phyloP scores from a whole-genome alignment of 2,329 filamentous ascomycete species.

The Fusarium verticillioides region DNA sequence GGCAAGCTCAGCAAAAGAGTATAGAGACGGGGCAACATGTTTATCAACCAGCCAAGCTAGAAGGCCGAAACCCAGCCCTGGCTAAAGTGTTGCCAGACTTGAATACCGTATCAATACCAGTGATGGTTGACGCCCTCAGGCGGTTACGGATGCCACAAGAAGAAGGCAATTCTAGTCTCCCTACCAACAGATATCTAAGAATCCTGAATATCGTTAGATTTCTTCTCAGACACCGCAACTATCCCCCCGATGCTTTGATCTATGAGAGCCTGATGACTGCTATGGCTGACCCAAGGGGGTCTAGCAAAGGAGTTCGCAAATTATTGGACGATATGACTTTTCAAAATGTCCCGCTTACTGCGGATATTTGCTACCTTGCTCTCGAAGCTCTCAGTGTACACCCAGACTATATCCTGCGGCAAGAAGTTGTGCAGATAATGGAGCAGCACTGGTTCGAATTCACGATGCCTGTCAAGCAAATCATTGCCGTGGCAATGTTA shows the following conservation, averaged over 20 bases:
- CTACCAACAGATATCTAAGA: constrained; percentile 44
- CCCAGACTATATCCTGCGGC: constrained; percentile 82
- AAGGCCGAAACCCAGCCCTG: constrained; percentile 16
- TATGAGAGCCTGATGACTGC: constrained; percentile 82
- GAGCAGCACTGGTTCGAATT: constrained; percentile 70
- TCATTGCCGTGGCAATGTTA: constrained; percentile 77
- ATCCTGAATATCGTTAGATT: constrained; percentile 62
- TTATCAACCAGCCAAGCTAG: not conserved
- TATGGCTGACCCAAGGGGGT: constrained; percentile 75
- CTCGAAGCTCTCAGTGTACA: constrained; percentile 82
- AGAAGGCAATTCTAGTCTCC: constrained; percentile 27
- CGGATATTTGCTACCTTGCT: constrained; percentile 75
- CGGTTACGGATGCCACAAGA: constrained; percentile 40
- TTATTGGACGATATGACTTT: constrained; percentile 79
- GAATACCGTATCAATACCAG: constrained; percentile 11
- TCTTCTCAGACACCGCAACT: constrained; percentile 65
- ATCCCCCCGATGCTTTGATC: constrained; percentile 66
- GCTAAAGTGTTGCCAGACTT: constrained; percentile 7
- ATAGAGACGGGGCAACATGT: not conserved
- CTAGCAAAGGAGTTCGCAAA: constrained; percentile 68
- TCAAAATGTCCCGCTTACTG: constrained; percentile 70
- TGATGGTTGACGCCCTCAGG: constrained; percentile 45
- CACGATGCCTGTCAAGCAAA: constrained; percentile 70
- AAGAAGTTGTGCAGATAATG: constrained; percentile 78
- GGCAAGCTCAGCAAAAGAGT: not conserved